phyloP scores from a whole-genome alignment of 176 grass and related monocot species.

The Aegilops longissima region DNA sequence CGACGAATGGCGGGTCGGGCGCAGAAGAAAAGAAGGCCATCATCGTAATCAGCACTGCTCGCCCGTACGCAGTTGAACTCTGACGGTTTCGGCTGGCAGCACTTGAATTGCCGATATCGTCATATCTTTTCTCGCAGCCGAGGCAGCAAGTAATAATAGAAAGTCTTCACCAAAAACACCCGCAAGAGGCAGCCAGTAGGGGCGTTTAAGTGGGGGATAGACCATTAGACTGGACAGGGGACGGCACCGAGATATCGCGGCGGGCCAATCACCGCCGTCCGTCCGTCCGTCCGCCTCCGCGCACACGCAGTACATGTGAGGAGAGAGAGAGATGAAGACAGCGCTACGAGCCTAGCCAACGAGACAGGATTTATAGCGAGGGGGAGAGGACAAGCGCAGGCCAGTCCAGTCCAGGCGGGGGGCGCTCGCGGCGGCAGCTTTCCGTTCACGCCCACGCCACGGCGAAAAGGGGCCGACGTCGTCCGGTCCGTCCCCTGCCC shows the following conservation, averaged over 20 bases:
- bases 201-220: neutral
- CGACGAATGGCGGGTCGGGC: neutral
- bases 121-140: neutral
- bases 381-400: neutral
- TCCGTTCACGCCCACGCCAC: constrained; percentile 40
- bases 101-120: no score
- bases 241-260: neutral
- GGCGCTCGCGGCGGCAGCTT: neutral
- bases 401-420: neutral
- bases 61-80: no score
- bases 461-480: constrained; percentile 22
- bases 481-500: neutral
- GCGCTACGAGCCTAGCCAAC: no score
- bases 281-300: neutral
- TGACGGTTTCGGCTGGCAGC: no score
- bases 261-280: neutral
- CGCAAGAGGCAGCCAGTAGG: no score
- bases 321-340: neutral
- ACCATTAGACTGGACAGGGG: neutral
- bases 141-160: neutral
- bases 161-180: neutral
- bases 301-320: constrained; percentile 5
- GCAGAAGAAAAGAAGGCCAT: neutral
- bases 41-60: no score
- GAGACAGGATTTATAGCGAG: neutral